Evolutionary conservation across 768 basidiomycete species (phyloP), one percentile per base, ranked within the genome.

Genomic region (Naganishia vishniacii): DNA sequence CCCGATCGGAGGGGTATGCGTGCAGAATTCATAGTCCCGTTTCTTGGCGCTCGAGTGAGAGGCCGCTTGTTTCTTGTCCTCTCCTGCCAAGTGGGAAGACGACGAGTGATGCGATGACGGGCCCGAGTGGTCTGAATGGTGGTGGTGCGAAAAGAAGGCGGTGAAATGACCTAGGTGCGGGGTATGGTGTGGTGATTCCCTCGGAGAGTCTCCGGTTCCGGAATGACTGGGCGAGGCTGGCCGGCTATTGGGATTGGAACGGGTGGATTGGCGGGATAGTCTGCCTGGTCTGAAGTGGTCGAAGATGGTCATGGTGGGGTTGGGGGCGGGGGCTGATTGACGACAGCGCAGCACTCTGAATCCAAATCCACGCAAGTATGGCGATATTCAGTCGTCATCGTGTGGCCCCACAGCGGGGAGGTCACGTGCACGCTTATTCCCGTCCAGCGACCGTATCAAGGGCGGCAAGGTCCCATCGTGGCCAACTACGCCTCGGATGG

Each of bases 21-120:
- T 31, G 34, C 25, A 41, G 47, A 63, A 62, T 31, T 67, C 61
- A 32, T 67, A 63, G 18, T 67, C 61, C 48, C 56, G 53, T 20
- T 53, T 51, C 53, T 45, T 45, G 32, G 48, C 29, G 4, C 34
- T 37, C 34, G 65, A 62, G 37, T 62, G 65, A 9, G 51, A 28
- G 28, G 6, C 28, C 8, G 37, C 31, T 9, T 37, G 34, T n/a
- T 40, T 40, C 37, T 16, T 16, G 9, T 16, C 37, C 16, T 40
- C 49, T 23, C 6, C 4, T 4, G 12, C 13, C 13, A 34, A n/a
- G n/a, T 51, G 49, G 31, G 15, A 31, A 37, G 12, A 8, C 12
- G 49, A 34, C 2, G n/a, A n/a, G n/a, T n/a, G n/a, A n/a, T n/a
- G n/a, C n/a, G n/a, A n/a, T n/a, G n/a, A n/a, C n/a, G n/a, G n/a